Conservation (phyloP, 768 basidiomycete genomes). For the Asterophora parasitica region DNA sequence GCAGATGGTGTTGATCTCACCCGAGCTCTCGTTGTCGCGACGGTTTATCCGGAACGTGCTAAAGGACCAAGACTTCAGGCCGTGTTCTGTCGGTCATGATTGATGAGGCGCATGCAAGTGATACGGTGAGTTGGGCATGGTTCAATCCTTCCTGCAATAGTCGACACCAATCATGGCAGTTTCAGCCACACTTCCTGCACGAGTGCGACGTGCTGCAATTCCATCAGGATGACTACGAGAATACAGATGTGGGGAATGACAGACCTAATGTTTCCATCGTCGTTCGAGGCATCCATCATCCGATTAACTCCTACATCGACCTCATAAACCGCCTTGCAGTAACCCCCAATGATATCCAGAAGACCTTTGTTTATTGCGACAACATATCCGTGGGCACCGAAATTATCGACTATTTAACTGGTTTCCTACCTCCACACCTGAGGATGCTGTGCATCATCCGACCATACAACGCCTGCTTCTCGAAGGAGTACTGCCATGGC, state of each 20-base stretch:
- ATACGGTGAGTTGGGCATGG: not conserved
- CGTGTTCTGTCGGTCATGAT: slow-evolving; percentile 24
- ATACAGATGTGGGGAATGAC: slow-evolving; percentile 28
- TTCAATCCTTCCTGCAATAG: slow-evolving; percentile 3
- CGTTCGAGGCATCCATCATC: slow-evolving; percentile 28
- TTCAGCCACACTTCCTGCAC: slow-evolving; percentile 27
- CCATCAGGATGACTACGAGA: slow-evolving; percentile 11
- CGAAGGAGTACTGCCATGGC: slow-evolving; percentile 11
- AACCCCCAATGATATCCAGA: slow-evolving; percentile 17
- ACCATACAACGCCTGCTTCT: slow-evolving; percentile 23
- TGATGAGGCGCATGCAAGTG: slow-evolving; percentile 29
- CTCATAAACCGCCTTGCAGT: slow-evolving; percentile 17
- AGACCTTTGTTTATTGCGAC: slow-evolving; percentile 28
- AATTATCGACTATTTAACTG: slow-evolving; percentile 22
- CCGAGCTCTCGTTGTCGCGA: slow-evolving; percentile 27
- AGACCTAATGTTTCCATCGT: slow-evolving; percentile 29
- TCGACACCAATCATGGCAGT: slow-evolving; percentile 26
- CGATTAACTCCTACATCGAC: slow-evolving; percentile 27
- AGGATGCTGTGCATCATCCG: slow-evolving; percentile 18
- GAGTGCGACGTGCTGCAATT: slow-evolving; percentile 26
- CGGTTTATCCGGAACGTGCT: slow-evolving; percentile 23
- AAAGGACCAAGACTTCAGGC: slow-evolving; percentile 17
- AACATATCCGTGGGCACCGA: slow-evolving; percentile 20
- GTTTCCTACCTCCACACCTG: slow-evolving; percentile 6
- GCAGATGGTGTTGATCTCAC: slow-evolving; percentile 30